Conservation (phyloP, 2,329 filamentous ascomycete genomes). For the Xylaria sp. region DNA sequence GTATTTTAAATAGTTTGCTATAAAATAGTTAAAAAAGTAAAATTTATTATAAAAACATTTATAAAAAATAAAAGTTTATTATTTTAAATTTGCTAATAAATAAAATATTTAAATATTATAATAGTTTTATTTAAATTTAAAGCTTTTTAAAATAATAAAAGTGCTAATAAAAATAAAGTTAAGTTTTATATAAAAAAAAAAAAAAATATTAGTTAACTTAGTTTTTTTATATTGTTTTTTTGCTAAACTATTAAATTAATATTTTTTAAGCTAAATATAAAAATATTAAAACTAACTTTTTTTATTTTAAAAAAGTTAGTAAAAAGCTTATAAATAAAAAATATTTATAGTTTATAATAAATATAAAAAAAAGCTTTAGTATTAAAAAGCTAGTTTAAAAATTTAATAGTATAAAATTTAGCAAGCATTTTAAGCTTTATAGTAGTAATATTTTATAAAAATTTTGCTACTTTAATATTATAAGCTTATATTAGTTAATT, state of each 20-base stretch:
- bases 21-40: not conserved
- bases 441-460: not conserved
- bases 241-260: not conserved
- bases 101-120: not conserved
- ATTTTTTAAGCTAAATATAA: not conserved
- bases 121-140: not conserved
- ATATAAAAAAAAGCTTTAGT: not conserved
- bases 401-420: not conserved
- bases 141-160: not conserved
- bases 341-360: not conserved
- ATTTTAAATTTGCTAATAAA: not conserved
- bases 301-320: constrained; percentile 1
- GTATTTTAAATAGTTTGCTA: not conserved
- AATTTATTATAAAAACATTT: not conserved
- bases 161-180: not conserved
- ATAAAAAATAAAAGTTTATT: not conserved
- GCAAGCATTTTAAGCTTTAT: not conserved
- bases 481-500: not conserved
- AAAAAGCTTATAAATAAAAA: not conserved
- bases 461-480: too few relatives aligned
- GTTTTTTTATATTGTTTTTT: not conserved
- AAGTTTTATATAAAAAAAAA: not conserved
- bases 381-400: not conserved
- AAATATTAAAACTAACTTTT: not conserved
- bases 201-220: not conserved